A percentile compares a stretch with the other conserved stretches of the same genome.
Conservation (phyloP, 2,329 filamentous ascomycete species). For the Dactylellina drechsleri region DNA sequence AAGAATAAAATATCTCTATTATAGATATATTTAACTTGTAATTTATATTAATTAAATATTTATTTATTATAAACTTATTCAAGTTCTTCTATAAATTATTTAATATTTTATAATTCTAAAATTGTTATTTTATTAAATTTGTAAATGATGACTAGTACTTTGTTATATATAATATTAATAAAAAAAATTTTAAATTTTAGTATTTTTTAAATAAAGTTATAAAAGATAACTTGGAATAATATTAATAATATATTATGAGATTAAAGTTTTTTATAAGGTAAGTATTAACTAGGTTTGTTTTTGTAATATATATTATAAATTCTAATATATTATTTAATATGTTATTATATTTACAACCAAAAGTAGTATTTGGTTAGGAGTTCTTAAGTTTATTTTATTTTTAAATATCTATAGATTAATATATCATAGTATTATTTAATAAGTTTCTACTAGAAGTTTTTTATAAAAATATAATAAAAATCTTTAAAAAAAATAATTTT, state of each 20-base stretch:
- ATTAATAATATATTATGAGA: background rate
- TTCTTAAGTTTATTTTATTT: too few species aligned
- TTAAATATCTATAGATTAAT: too few species aligned
- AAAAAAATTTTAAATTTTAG: background rate
- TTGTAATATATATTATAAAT: background rate
- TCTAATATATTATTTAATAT: background rate
- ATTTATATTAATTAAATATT: slow-evolving; percentile 1
- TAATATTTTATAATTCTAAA: background rate
- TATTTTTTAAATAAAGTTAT: background rate
- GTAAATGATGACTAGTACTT: background rate
- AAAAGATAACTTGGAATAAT: background rate
- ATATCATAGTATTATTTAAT: too few species aligned
- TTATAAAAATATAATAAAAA: background rate
- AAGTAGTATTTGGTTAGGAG: too few species aligned
- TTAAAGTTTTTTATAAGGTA: background rate
- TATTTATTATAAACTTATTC: background rate
- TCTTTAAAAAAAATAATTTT: background rate
- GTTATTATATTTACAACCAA: background rate
- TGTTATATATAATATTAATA: background rate
- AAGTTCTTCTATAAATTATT: background rate
- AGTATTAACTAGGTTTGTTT: background rate
- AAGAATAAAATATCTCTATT: background rate
- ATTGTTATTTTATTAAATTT: background rate
- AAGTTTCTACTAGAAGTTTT: background rate
- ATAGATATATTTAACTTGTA: background rate